phyloP scores from a whole-genome alignment of 1,284 basidiomycete genomes.

The Wallemia mellicola region DNA sequence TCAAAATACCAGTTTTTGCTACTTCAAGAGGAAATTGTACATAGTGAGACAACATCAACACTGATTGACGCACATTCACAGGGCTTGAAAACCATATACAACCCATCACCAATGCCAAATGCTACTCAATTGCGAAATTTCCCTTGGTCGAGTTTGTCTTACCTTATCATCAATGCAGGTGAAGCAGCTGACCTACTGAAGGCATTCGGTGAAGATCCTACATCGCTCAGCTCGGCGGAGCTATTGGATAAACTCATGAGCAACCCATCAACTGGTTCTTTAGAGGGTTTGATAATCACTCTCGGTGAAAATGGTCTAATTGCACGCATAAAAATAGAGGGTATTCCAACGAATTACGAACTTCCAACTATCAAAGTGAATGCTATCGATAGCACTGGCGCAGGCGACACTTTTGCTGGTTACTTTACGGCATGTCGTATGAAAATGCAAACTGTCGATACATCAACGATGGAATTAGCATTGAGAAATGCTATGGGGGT shows the following conservation, averaged over 20 bases:
- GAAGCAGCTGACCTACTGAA: constrained; percentile 16
- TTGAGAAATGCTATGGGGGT: not conserved
- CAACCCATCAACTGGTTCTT: not conserved
- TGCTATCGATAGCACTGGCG: not conserved
- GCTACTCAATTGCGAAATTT: constrained; percentile 16
- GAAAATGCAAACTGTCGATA: not conserved
- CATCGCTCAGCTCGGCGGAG: not conserved
- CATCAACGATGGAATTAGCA: not conserved
- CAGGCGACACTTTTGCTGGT: not conserved
- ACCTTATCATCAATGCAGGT: constrained; percentile 25
- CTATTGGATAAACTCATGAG: not conserved
- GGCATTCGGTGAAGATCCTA: not conserved
- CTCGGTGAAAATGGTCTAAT: not conserved
- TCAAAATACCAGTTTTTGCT: constrained; percentile 18
- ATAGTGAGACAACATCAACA: constrained; percentile 18
- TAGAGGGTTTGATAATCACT: not conserved
- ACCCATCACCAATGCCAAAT: constrained; percentile 24
- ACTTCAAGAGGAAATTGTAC: constrained; percentile 27
- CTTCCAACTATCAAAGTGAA: not conserved
- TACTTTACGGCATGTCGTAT: not conserved
- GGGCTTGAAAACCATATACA: constrained; percentile 19
- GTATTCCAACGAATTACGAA: not conserved
- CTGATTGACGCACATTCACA: constrained; percentile 11
- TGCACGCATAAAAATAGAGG: not conserved
- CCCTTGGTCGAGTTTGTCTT: constrained; percentile 19